These are phyloP conservation scores for Blastobotrys illinoisensis DNA, from an alignment of 1,139 yeast genomes.

Conservation along the genomic window DNA sequence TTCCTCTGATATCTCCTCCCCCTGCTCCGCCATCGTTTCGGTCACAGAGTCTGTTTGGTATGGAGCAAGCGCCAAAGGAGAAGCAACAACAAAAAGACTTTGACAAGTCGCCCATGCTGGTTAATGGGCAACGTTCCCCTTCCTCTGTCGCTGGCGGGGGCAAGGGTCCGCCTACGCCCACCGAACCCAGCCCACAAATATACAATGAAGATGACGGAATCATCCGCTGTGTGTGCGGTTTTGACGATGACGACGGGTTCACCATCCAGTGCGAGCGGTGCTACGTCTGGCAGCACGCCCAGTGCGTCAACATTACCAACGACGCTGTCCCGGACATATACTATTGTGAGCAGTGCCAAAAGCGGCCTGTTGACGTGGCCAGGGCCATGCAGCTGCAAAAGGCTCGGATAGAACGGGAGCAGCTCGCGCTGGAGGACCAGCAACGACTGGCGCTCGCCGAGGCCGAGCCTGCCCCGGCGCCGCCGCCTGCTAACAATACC, in stretches of 20 bases:
- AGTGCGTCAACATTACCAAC: slow-evolving; percentile 73
- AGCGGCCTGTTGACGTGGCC: slow-evolving; percentile 48
- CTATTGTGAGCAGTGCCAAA: slow-evolving; percentile 71
- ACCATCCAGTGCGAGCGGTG: slow-evolving; percentile 92
- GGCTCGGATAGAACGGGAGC: slow-evolving; percentile 15
- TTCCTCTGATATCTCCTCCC: background rate
- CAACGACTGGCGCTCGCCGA: too few species aligned
- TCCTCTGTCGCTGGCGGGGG: background rate
- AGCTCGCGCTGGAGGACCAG: slow-evolving; percentile 1
- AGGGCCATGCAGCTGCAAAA: slow-evolving; percentile 39
- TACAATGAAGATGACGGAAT: slow-evolving; percentile 56
- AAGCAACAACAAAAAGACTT: background rate
- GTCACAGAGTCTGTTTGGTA: background rate
- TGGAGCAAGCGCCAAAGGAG: background rate
- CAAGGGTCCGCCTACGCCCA: background rate
- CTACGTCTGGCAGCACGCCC: slow-evolving; percentile 90
- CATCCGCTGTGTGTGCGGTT: slow-evolving; percentile 86
- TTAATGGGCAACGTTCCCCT: background rate
- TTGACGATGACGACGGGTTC: slow-evolving; percentile 89
- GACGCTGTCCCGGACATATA: slow-evolving; percentile 81
- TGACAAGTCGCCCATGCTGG: slow-evolving; percentile 1
- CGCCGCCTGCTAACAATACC: background rate
- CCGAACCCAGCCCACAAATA: slow-evolving; percentile 1
- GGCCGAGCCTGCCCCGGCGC: too few species aligned
- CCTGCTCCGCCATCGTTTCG: background rate